Conservation (phyloP, 345 rosid species). For the Tarenaya hassleriana region DNA sequence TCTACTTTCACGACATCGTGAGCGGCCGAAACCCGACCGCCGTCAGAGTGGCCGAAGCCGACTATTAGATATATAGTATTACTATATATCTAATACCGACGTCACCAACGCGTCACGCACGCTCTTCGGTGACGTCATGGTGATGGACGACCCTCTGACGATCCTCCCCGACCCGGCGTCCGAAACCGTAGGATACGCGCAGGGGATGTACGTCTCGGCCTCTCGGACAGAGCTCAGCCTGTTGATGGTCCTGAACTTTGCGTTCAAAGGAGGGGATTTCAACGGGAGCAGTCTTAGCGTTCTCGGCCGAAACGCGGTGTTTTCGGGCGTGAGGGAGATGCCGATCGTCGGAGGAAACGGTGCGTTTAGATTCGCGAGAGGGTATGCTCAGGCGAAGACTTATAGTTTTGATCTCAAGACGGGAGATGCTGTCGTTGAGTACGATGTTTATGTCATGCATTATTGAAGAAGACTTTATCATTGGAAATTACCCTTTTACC, state of each 20-base stretch:
- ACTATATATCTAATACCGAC: too few relatives aligned
- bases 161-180: slow-evolving; percentile 30
- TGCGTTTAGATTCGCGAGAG: slow-evolving; percentile 44
- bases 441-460: slow-evolving; percentile 36
- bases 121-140: slow-evolving; percentile 32
- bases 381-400: slow-evolving; percentile 43
- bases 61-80: too few relatives aligned
- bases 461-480: slow-evolving; percentile 9
- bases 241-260: slow-evolving; percentile 42
- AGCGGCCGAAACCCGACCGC: slow-evolving; percentile 34
- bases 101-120: slow-evolving; percentile 30
- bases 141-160: slow-evolving; percentile 49
- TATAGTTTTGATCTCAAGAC: slow-evolving; percentile 18
- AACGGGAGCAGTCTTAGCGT: slow-evolving; percentile 48
- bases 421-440: slow-evolving; percentile 30
- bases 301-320: slow-evolving; percentile 37
- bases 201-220: slow-evolving; percentile 40
- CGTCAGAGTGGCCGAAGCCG: slow-evolving; percentile 31
- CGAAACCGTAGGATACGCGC: slow-evolving; percentile 42
- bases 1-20: slow-evolving; percentile 46
- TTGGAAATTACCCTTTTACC: too few relatives aligned
- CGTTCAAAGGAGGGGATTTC: slow-evolving; percentile 38
- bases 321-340: slow-evolving; percentile 39
- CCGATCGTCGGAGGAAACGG: slow-evolving; percentile 58
- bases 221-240: slow-evolving; percentile 32